A percentile compares a stretch with the other conserved stretches of the same genome.
These are phyloP conservation scores for Mrakiaceae sp. DNA, from an alignment of 1,284 basidiomycete species.

Conservation along the genomic window DNA sequence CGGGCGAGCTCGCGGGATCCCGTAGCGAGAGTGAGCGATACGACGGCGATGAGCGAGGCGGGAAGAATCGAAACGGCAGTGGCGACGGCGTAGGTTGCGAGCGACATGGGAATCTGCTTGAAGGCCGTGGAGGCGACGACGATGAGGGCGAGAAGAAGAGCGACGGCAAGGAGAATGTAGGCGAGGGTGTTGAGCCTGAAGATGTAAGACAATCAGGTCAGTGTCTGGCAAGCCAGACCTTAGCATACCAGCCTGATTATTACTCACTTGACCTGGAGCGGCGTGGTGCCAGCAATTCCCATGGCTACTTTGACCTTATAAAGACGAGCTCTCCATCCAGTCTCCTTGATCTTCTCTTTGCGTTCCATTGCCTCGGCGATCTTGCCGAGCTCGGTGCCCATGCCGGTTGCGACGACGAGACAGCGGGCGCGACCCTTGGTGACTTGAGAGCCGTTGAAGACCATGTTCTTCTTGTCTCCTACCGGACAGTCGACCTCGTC, in stretches of 20 bases:
- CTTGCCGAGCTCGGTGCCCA: constrained; percentile 54
- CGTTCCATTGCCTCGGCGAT: constrained; percentile 43
- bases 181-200: constrained; percentile 45
- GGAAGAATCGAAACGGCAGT: constrained; percentile 44
- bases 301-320: constrained; percentile 34
- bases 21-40: constrained; percentile 35
- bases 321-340: constrained; percentile 31
- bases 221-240: no score
- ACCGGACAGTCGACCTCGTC: constrained; percentile 39
- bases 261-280: constrained; percentile 47
- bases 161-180: constrained; percentile 48
- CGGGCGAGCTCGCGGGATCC: constrained; percentile 36
- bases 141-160: constrained; percentile 47
- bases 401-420: constrained; percentile 50
- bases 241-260: no score
- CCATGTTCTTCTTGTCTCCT: constrained; percentile 49
- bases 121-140: constrained; percentile 47
- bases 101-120: constrained; percentile 34
- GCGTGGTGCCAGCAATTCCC: constrained; percentile 43
- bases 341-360: constrained; percentile 31
- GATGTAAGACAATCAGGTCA: no score
- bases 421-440: constrained; percentile 54
- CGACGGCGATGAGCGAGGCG: constrained; percentile 39
- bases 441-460: constrained; percentile 49
- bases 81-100: constrained; percentile 30